These are phyloP conservation scores for Claviceps sp. DNA, from an alignment of 2,329 filamentous ascomycete species.

Conservation along the genomic window DNA sequence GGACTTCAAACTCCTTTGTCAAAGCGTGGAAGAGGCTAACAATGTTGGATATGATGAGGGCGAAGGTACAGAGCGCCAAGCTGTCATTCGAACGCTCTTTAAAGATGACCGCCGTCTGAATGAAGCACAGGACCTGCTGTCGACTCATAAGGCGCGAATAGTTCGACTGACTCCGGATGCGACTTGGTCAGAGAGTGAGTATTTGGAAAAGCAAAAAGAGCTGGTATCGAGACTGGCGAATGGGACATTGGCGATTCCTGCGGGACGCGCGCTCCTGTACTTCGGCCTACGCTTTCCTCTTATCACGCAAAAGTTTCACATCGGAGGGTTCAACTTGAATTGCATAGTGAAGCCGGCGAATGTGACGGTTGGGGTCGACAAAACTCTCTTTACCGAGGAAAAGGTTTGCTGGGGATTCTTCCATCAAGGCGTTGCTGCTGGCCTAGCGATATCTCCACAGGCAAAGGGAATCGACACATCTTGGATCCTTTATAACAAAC, in stretches of 20 bases:
- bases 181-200: constrained; percentile 71
- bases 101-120: constrained; percentile 79
- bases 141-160: constrained; percentile 66
- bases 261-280: constrained; percentile 76
- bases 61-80: constrained; percentile 70
- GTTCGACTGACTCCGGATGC: constrained; percentile 65
- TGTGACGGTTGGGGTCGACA: constrained; percentile 86
- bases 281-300: constrained; percentile 80
- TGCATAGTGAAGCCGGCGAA: constrained; percentile 87
- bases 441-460: constrained; percentile 75
- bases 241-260: constrained; percentile 76
- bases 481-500: constrained; percentile 98
- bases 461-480: constrained; percentile 94
- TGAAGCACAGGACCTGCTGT: constrained; percentile 75
- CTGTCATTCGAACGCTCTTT: constrained; percentile 77
- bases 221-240: constrained; percentile 76
- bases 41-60: constrained; percentile 58
- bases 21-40: constrained; percentile 46
- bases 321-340: constrained; percentile 81
- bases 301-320: constrained; percentile 80
- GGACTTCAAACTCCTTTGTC: constrained; percentile 69
- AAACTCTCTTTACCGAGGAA: constrained; percentile 77
- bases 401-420: constrained; percentile 99
- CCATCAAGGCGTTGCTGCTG: constrained; percentile 88
- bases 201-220: constrained; percentile 85